These are phyloP conservation scores for Cyclotella atomus DNA, from an alignment of 108 stramenopile species.

Conservation along the genomic window DNA sequence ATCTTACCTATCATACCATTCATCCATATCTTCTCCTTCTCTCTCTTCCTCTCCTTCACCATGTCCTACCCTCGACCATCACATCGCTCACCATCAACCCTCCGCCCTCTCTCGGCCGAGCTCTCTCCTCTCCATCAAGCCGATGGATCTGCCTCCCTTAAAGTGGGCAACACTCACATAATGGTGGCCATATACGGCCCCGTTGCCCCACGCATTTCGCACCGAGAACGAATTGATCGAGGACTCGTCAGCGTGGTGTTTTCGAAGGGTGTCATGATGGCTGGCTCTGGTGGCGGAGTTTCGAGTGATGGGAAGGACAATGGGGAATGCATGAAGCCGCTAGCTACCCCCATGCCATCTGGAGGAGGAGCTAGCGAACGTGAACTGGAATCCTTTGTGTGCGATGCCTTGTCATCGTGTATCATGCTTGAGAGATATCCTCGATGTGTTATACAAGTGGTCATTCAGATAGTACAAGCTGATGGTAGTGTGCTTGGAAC, in stretches of 20 bases:
- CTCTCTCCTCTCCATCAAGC: slow-evolving; percentile 78
- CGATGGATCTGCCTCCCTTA: slow-evolving; percentile 87
- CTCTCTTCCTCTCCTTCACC: background rate
- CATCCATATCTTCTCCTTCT: background rate
- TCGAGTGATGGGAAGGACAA: slow-evolving; percentile 18
- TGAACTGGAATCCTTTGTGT: slow-evolving; percentile 67
- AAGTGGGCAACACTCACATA: slow-evolving; percentile 84
- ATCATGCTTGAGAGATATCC: slow-evolving; percentile 63
- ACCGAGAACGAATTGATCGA: slow-evolving; percentile 55
- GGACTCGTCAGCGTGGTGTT: slow-evolving; percentile 74
- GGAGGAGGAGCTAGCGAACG: slow-evolving; percentile 53
- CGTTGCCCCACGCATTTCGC: slow-evolving; percentile 68
- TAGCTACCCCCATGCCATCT: slow-evolving; percentile 29
- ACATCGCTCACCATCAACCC: slow-evolving; percentile 35
- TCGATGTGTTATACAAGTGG: slow-evolving; percentile 72
- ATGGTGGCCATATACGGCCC: slow-evolving; percentile 91
- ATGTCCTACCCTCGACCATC: slow-evolving; percentile 12
- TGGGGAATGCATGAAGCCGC: slow-evolving; percentile 10
- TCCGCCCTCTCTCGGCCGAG: slow-evolving; percentile 88
- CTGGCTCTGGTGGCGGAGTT: slow-evolving; percentile 2
- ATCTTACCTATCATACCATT: too few species aligned
- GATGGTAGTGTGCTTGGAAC: slow-evolving; percentile 75
- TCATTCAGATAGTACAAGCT: slow-evolving; percentile 73
- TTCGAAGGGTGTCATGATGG: slow-evolving; percentile 52
- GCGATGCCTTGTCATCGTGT: slow-evolving; percentile 55